phyloP scores from a whole-genome alignment of 1,284 basidiomycete species.

The Anthracocystis walkeri region DNA sequence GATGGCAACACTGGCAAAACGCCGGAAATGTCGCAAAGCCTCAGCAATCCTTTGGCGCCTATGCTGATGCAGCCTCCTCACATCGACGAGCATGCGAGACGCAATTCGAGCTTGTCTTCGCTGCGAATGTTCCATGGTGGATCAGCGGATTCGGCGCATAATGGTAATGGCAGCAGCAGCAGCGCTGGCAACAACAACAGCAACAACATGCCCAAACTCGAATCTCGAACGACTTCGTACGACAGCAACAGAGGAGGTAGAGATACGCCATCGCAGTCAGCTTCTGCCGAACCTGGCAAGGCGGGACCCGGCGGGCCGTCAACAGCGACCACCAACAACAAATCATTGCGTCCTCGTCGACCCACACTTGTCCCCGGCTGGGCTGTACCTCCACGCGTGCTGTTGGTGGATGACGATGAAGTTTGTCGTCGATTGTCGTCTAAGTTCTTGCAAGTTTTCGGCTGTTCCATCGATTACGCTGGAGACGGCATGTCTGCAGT shows the following conservation, averaged over 20 bases:
- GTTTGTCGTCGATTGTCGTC: slow-evolving; percentile 87
- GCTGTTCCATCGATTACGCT: slow-evolving; percentile 92
- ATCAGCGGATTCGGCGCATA: slow-evolving; percentile 2
- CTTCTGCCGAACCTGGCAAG: neutral
- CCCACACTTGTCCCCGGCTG: slow-evolving; percentile 81
- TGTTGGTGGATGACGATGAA: slow-evolving; percentile 94
- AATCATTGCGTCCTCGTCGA: slow-evolving; percentile 58
- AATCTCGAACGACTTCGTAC: slow-evolving; percentile 26
- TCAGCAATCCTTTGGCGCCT: slow-evolving; percentile 23
- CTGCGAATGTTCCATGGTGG: slow-evolving; percentile 78
- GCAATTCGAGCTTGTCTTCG: slow-evolving; percentile 40
- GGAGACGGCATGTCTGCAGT: slow-evolving; percentile 92
- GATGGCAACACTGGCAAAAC: slow-evolving; percentile 31
- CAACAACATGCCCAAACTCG: slow-evolving; percentile 48
- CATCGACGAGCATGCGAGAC: slow-evolving; percentile 21
- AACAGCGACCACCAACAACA: slow-evolving; percentile 15
- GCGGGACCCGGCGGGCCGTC: neutral
- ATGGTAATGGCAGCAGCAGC: slow-evolving; percentile 31
- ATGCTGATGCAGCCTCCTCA: slow-evolving; percentile 55
- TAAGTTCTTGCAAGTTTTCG: slow-evolving; percentile 95
- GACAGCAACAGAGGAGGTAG: slow-evolving; percentile 12
- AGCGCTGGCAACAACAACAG: slow-evolving; percentile 21
- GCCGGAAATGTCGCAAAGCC: slow-evolving; percentile 24
- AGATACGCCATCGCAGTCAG: slow-evolving; percentile 1
- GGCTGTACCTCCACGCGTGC: slow-evolving; percentile 73